A percentile compares a stretch with the other conserved stretches of the same genome.
These are phyloP conservation scores for Aspergillus hortae DNA, from an alignment of 2,329 filamentous ascomycete genomes.

Conservation along the genomic window DNA sequence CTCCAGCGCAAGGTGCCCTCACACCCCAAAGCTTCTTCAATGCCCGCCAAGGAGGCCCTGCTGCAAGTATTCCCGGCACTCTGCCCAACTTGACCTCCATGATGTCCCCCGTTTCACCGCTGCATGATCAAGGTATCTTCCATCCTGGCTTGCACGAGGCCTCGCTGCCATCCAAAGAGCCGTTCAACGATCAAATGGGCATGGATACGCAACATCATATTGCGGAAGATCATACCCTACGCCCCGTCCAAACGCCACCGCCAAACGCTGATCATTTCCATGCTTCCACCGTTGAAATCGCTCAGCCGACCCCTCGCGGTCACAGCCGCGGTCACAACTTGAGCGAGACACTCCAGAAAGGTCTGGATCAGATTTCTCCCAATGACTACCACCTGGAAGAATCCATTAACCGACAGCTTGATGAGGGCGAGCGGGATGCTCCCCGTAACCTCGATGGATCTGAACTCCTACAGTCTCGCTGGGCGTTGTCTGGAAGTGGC, in stretches of 20 bases:
- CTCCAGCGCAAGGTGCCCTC: conserved; percentile 45
- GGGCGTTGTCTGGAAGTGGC: conserved; percentile 34
- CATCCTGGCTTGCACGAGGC: conserved; percentile 25
- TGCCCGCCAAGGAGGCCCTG: conserved; percentile 41
- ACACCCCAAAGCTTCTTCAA: conserved; percentile 44
- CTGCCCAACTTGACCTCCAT: conserved; percentile 45
- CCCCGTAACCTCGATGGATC: conserved; percentile 23
- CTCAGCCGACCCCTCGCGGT: conserved; percentile 58
- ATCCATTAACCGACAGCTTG: conserved; percentile 72
- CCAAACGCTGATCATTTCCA: conserved; percentile 40
- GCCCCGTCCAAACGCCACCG: conserved; percentile 28
- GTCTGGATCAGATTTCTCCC: conserved; percentile 64
- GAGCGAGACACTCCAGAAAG: conserved; percentile 73
- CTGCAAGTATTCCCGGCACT: conserved; percentile 57
- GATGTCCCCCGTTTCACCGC: conserved; percentile 63
- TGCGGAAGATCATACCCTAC: conserved; percentile 22
- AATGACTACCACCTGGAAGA: conserved; percentile 82
- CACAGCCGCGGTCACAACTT: conserved; percentile 63
- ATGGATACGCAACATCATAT: conserved; percentile 27
- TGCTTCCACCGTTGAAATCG: conserved; percentile 49
- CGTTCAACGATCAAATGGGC: conserved; percentile 21
- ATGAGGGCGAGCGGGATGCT: conserved; percentile 63
- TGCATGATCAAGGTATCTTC: conserved; percentile 49
- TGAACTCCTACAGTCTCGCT: conserved; percentile 32
- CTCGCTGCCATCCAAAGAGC: conserved; percentile 18